Percentiles rank a stretch among this genome's conserved stretches.
phyloP scores from a whole-genome alignment of 805 yeast genomes.

The Candida stauntonica region DNA sequence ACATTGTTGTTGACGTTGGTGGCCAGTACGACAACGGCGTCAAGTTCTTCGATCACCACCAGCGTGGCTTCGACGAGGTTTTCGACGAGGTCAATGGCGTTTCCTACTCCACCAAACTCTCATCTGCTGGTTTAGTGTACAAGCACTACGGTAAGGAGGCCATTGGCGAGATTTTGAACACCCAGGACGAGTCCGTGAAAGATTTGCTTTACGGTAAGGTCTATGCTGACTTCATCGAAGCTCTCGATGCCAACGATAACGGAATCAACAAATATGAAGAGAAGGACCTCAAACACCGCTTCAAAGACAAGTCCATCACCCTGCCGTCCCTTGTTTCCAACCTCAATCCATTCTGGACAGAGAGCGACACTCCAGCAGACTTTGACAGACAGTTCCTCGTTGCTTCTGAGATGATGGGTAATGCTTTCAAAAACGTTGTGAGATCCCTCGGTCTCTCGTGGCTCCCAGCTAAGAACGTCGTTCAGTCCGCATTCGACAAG shows the following conservation, averaged over 20 bases:
- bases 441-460: slow-evolving; percentile 76
- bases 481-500: slow-evolving; percentile 57
- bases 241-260: slow-evolving; percentile 94
- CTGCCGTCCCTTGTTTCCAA: slow-evolving; percentile 74
- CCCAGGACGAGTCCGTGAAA: slow-evolving; percentile 38
- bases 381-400: slow-evolving; percentile 61
- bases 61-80: slow-evolving; percentile 79
- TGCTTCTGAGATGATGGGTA: slow-evolving; percentile 83
- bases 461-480: slow-evolving; percentile 84
- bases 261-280: slow-evolving; percentile 73
- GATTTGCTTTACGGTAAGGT: slow-evolving; percentile 68
- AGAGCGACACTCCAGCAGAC: slow-evolving; percentile 57
- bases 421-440: slow-evolving; percentile 63
- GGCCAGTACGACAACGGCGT: slow-evolving; percentile 84
- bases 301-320: slow-evolving; percentile 68
- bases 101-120: slow-evolving; percentile 67
- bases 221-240: slow-evolving; percentile 85
- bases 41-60: slow-evolving; percentile 94
- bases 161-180: slow-evolving; percentile 47
- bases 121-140: slow-evolving; percentile 91
- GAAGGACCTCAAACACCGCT: slow-evolving; percentile 49
- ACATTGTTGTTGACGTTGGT: slow-evolving; percentile 92
- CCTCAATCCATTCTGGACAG: slow-evolving; percentile 85
- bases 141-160: slow-evolving; percentile 79
- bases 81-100: slow-evolving; percentile 41